Conservation (phyloP, 805 yeast species). For the Ogataea neopini region DNA sequence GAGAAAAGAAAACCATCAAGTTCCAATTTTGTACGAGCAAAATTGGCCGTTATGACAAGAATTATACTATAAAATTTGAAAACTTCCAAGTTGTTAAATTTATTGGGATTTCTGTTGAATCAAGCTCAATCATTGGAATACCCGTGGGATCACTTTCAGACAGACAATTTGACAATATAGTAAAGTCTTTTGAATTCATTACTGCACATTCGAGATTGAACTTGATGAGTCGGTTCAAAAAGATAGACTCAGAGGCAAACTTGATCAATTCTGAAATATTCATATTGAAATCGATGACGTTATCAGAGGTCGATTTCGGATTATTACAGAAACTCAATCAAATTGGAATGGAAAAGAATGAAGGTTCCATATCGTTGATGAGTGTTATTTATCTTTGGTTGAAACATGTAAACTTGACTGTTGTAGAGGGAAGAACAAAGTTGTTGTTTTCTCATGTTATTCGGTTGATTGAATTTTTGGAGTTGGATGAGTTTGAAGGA, state of each 20-base stretch:
- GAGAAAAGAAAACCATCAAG: constrained; percentile 33
- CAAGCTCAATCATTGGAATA: constrained; percentile 38
- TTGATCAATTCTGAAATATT: constrained; percentile 18
- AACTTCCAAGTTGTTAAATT: constrained; percentile 18
- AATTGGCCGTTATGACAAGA: constrained; percentile 19
- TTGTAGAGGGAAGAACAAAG: constrained; percentile 20
- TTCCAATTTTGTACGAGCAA: constrained; percentile 16
- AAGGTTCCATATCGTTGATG: constrained; percentile 25
- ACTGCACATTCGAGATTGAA: constrained; percentile 12
- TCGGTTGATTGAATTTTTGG: constrained; percentile 26
- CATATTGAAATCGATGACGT: constrained; percentile 21
- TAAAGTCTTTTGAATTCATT: constrained; percentile 24
- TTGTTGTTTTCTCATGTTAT: constrained; percentile 21
- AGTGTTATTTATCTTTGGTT: constrained; percentile 31
- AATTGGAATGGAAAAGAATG: constrained; percentile 24
- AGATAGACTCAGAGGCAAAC: constrained; percentile 10
- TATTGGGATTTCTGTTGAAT: constrained; percentile 23
- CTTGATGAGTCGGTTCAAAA: constrained; percentile 10
- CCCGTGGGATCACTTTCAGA: constrained; percentile 35
- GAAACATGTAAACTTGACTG: constrained; percentile 25
- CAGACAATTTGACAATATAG: constrained; percentile 26
- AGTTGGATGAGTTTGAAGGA: constrained; percentile 24
- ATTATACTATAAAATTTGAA: constrained; percentile 15
- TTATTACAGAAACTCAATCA: constrained; percentile 19
- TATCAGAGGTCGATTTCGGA: constrained; percentile 12